Percentiles rank a stretch among this genome's conserved stretches.
These are phyloP conservation scores for Fusarium luffae DNA, from an alignment of 2,329 filamentous ascomycete genomes.

Conservation along the genomic window DNA sequence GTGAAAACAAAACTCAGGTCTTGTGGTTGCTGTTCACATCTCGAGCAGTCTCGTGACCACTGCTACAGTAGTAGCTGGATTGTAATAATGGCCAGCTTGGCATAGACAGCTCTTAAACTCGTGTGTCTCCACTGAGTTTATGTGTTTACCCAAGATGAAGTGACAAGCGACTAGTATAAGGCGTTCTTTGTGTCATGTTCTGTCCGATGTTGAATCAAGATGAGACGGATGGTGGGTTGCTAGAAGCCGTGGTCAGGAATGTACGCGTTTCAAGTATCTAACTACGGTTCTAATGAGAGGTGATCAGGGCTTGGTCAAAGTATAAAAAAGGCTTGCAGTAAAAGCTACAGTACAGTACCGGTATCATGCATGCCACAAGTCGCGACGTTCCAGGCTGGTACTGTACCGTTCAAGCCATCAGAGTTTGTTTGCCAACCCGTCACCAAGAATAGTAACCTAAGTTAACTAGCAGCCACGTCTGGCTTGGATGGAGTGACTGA, in stretches of 20 bases:
- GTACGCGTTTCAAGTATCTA: constrained; percentile 24
- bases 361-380: constrained; percentile 2
- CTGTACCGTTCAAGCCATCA: constrained; percentile 3
- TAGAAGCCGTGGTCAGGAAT: constrained; percentile 23
- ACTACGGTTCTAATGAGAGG: constrained; percentile 18
- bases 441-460: constrained; percentile 32
- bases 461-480: constrained; percentile 19
- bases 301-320: constrained; percentile 3
- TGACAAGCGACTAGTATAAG: background rate
- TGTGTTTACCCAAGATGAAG: background rate
- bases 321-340: background rate
- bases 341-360: background rate
- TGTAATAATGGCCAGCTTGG: background rate
- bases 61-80: background rate
- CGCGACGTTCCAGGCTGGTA: constrained; percentile 16
- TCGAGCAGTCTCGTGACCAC: background rate
- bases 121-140: background rate
- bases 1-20: background rate
- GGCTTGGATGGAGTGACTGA: constrained; percentile 2
- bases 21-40: background rate
- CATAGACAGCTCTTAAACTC: background rate
- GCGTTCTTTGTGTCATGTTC: background rate
- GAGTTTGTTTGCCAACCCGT: constrained; percentile 4
- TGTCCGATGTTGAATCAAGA: constrained; percentile 3
- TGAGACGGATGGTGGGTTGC: constrained; percentile 20